phyloP scores from a whole-genome alignment of 352 stramenopile genomes.

The Discostella stelligera region DNA sequence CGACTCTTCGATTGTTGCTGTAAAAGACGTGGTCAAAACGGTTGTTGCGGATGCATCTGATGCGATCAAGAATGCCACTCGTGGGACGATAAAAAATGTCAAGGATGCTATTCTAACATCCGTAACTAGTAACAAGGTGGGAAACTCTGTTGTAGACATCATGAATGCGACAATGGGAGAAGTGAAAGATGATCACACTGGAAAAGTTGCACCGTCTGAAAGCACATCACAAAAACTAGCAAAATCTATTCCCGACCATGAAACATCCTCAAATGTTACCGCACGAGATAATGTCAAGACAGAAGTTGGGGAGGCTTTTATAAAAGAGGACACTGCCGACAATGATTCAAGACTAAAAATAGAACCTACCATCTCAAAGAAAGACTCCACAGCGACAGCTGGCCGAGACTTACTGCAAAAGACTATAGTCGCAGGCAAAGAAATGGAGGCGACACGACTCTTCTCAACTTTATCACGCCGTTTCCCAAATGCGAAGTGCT shows the following conservation, averaged over 20 bases:
- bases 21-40: constrained; percentile 43
- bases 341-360: constrained; percentile 4
- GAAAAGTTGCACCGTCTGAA: not conserved
- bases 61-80: constrained; percentile 30
- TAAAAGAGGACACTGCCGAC: not conserved
- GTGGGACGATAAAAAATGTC: constrained; percentile 28
- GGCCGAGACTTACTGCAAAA: constrained; percentile 4
- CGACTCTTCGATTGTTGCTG: constrained; percentile 33
- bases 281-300: constrained; percentile 21
- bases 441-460: constrained; percentile 17
- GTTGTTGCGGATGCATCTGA: constrained; percentile 35
- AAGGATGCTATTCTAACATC: constrained; percentile 37
- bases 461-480: constrained; percentile 48
- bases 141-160: not conserved
- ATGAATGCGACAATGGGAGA: constrained; percentile 5
- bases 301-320: constrained; percentile 6
- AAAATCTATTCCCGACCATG: not conserved
- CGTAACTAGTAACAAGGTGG: constrained; percentile 2
- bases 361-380: constrained; percentile 15
- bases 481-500: constrained; percentile 66
- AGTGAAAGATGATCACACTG: not conserved
- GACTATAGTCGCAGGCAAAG: constrained; percentile 22
- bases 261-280: constrained; percentile 3
- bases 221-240: constrained; percentile 5
- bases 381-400: constrained; percentile 17